Base-by-base conservation (phyloP, 2,329 filamentous ascomycete genomes). In the Fusarium sp. region DNA sequence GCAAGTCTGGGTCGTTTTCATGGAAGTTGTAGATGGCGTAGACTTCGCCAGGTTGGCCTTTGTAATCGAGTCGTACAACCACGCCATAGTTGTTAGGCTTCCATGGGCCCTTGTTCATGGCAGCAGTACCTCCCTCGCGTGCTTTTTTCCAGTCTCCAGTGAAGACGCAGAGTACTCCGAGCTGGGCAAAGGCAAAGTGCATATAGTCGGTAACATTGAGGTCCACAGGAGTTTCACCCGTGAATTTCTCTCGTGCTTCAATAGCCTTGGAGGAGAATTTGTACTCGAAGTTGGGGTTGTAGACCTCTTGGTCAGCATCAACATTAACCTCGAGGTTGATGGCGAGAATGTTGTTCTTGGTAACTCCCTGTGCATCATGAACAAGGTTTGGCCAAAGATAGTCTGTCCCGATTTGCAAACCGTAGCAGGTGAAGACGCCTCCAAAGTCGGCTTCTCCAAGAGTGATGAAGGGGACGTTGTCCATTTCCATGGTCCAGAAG, bases 111-210 rank as follows among this genome's bases (percentile, higher is more conserved):
- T 28, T 1, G 2, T 1, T 2, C 5, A 57, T 26, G 20, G n/a
- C 8, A 20, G 33, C 26, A 8, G 10, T 4, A 7, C n/a, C n/a
- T 1, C n/a, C 15, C 6, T 4, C 14, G 17, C 10, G 20, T 4
- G 34, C 50, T 6, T 24, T 3, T 5, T 56, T 3, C 31, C 31
- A 56, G 15, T 43, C 42, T 5, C 15, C 43, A 18, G n/a, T 28
- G 36, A n/a, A 56, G n/a, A 31, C 13, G 7, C 43, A 48, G 14
- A 50, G 58, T 5, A 24, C 14, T 2, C 52, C 43, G 1, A 57
- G 31, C 24, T 60, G 43, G 14, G 22, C n/a, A 22, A 60, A 60
- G 10, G 50, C 52, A 26, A 57, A 57, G 9, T 36, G 28, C n/a
- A n/a, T n/a, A n/a, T n/a, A n/a, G n/a, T n/a, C n/a, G n/a, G n/a